These are phyloP conservation scores for Cladosporium sp. DNA, from an alignment of 2,329 filamentous ascomycete genomes.

Conservation along the genomic window DNA sequence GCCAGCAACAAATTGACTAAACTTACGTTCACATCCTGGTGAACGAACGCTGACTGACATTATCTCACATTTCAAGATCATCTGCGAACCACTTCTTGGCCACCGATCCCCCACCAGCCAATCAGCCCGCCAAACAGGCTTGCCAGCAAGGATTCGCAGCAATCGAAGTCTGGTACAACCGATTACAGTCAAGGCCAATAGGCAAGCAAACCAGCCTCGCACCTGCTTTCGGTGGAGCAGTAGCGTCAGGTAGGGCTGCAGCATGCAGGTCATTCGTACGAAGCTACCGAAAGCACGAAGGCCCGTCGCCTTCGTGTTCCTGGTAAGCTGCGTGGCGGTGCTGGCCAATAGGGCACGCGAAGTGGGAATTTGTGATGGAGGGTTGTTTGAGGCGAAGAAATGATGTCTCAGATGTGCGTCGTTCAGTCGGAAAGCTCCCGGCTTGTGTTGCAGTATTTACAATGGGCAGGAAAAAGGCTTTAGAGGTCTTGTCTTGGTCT, in stretches of 20 bases:
- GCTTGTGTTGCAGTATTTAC: background rate
- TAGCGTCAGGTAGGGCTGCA: conserved; percentile 11
- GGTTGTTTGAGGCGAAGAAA: conserved; percentile 11
- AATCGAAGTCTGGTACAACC: conserved; percentile 7
- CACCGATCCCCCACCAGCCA: background rate
- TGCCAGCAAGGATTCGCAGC: background rate
- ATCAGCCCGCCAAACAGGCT: background rate
- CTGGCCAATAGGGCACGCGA: conserved; percentile 1
- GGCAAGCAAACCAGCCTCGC: background rate
- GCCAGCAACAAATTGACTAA: background rate
- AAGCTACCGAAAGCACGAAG: background rate
- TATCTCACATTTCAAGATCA: background rate
- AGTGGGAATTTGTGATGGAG: conserved; percentile 1
- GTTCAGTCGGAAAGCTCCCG: conserved; percentile 7
- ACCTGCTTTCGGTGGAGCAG: background rate
- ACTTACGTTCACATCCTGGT: background rate
- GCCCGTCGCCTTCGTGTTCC: background rate
- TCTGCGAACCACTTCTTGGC: background rate
- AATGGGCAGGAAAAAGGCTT: background rate
- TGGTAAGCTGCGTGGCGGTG: conserved; percentile 10
- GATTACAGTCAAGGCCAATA: background rate
- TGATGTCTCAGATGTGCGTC: conserved; percentile 3
- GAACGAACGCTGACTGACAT: background rate
- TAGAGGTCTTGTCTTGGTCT: no score
- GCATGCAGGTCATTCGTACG: conserved; percentile 11